Percentiles rank a stretch among this genome's conserved stretches.
Conservation (phyloP, 306 rosid genomes). For the Vigna reflexopilosa region DNA sequence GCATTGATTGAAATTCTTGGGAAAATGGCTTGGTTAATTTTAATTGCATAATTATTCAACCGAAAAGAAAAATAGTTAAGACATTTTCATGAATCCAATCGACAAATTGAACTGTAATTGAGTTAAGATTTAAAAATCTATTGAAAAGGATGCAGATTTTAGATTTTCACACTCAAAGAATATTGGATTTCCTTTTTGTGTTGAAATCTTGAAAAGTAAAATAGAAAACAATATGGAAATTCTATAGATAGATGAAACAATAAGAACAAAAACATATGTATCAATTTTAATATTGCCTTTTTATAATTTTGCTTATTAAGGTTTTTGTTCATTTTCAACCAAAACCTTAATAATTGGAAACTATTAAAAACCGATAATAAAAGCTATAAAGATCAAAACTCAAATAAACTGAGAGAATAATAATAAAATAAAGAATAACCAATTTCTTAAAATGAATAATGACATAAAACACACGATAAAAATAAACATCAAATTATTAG, state of each 20-base stretch:
- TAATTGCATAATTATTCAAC: background rate
- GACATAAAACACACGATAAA: too few species aligned
- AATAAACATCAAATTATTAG: background rate
- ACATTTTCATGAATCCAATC: background rate
- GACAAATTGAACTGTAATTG: slow-evolving; percentile 4
- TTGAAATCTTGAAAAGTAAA: background rate
- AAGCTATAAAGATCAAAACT: background rate
- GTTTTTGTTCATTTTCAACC: background rate
- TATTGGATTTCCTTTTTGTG: background rate
- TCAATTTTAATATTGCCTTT: background rate
- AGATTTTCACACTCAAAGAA: background rate
- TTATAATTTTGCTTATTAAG: background rate
- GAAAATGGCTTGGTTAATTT: background rate
- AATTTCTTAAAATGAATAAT: too few species aligned
- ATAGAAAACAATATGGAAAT: background rate
- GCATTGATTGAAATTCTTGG: background rate
- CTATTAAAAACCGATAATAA: background rate
- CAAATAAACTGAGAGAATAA: too few species aligned
- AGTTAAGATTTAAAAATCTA: background rate
- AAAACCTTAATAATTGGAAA: background rate
- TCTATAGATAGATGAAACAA: background rate
- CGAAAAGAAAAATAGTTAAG: background rate
- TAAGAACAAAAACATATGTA: background rate
- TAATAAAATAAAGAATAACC: too few species aligned
- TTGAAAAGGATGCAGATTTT: background rate